Base-by-base conservation (phyloP, 768 basidiomycete genomes). In the Kwoniella bestiolae region DNA sequence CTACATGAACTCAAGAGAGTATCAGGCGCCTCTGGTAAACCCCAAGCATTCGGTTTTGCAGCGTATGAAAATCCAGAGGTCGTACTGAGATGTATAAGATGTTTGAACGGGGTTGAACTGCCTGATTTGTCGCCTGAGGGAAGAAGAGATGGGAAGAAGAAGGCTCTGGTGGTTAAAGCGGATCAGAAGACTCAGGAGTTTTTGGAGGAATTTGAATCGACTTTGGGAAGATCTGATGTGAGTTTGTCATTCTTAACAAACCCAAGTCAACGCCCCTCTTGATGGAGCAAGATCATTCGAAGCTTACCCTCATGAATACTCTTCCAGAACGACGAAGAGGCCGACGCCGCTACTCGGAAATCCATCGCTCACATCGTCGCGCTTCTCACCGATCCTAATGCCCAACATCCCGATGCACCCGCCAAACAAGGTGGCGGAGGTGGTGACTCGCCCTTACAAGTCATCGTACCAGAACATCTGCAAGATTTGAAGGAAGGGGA, bases 401-500 rank as follows among this genome's bases (percentile, higher is more conserved):
- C 91, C 51, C 88, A 89, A 3, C 88, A 90, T 87, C 41, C 86
- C 87, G 78, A 75, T 23, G 63, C 44, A 26, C 41, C 50, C 9
- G 28, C 34, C 16, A 34, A 51, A 18, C 60, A 68, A n/a, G 63
- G 62, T 53, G 50, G 41, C n/a, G 57, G 65, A 44, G 65, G 68
- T 47, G 60, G 70, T 9, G n/a, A 64, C 59, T 67, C 70, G 32
- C 60, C 72, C 7, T 50, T 72, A 44, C 67, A 76, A 61, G 72
- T 80, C 23, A 69, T 78, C 55, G 92, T 96, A 46, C 93, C 93
- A 26, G 91, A 92, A n/a, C 96, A 99, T 82, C 86, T 98, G 21
- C 92, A 92, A 82, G 96, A 98, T 82, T 85, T 99, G 46, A 91
- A 93, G 77, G 94, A 96, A 83, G 91, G 93, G 57, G 96, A 99